These are phyloP conservation scores for Pharus latifolius DNA, from an alignment of 176 grass and related monocot genomes.

Conservation along the genomic window DNA sequence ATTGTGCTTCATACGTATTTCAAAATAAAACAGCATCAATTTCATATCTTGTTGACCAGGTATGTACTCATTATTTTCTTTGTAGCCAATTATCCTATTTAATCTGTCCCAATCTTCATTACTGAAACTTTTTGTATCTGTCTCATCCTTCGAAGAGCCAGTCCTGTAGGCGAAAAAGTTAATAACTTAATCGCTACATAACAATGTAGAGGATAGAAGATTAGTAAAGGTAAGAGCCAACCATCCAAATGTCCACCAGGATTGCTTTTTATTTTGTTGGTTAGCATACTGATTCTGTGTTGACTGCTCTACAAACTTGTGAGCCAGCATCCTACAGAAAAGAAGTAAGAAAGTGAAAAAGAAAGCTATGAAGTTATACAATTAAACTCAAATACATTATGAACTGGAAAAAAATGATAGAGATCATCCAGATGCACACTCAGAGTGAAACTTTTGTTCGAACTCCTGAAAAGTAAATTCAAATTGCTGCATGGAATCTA, in stretches of 20 bases:
- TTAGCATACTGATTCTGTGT: constrained; percentile 44
- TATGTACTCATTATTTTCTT: constrained; percentile 76
- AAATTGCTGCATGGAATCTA: background rate
- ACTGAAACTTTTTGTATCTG: constrained; percentile 68
- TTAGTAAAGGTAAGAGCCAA: constrained; percentile 26
- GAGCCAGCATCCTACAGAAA: constrained; percentile 85
- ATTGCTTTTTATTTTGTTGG: constrained; percentile 55
- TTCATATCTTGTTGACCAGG: constrained; percentile 69
- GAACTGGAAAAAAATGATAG: background rate
- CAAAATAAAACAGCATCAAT: constrained; percentile 75
- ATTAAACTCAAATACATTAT: constrained; percentile 7
- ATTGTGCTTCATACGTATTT: constrained; percentile 95
- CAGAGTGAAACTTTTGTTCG: background rate
- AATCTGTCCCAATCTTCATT: constrained; percentile 90
- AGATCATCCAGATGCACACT: background rate
- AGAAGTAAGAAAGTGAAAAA: constrained; percentile 20
- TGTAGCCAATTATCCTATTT: constrained; percentile 90
- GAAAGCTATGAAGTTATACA: background rate
- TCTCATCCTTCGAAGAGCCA: constrained; percentile 59
- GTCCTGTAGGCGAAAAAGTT: constrained; percentile 27
- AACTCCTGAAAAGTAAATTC: background rate
- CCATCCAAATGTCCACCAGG: constrained; percentile 98
- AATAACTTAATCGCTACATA: constrained; percentile 1
- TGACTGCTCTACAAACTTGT: constrained; percentile 85
- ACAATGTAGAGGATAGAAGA: background rate